phyloP scores from a whole-genome alignment of 352 stramenopile genomes.

The Plasmopara halstedii region DNA sequence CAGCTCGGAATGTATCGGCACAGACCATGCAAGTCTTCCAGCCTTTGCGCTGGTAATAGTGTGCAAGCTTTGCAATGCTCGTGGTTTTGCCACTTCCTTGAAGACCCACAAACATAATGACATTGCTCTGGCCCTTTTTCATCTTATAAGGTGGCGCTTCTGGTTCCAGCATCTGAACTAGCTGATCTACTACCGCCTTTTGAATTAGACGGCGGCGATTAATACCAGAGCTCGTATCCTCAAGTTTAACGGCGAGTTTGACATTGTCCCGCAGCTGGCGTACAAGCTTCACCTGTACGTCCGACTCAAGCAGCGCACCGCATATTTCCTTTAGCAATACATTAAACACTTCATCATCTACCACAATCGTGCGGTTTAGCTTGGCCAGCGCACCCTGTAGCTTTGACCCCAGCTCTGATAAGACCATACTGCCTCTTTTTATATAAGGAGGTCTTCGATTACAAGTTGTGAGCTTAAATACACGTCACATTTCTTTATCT shows the following conservation, averaged over 20 bases:
- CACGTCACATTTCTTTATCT: too few species aligned
- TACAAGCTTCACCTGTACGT: constrained; percentile 88
- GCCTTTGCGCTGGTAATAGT: constrained; percentile 96
- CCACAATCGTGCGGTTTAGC: constrained; percentile 80
- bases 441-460: too few species aligned
- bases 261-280: constrained; percentile 85
- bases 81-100: constrained; percentile 99
- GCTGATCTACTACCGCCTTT: constrained; percentile 86
- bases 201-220: constrained; percentile 88
- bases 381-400: constrained; percentile 81
- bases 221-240: constrained; percentile 61
- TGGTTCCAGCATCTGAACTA: constrained; percentile 85
- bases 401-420: constrained; percentile 84
- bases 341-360: constrained; percentile 89
- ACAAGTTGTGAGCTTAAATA: background rate
- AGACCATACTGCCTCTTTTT: constrained; percentile 52
- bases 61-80: constrained; percentile 98
- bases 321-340: constrained; percentile 88
- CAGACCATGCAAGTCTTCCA: constrained; percentile 99
- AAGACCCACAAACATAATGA: constrained; percentile 90
- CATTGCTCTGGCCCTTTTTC: constrained; percentile 87
- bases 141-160: constrained; percentile 85
- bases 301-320: constrained; percentile 82
- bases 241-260: constrained; percentile 80
- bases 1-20: constrained; percentile 97